These are phyloP conservation scores for Aethionema arabicum DNA, from an alignment of 345 rosid genomes.

Conservation along the genomic window DNA sequence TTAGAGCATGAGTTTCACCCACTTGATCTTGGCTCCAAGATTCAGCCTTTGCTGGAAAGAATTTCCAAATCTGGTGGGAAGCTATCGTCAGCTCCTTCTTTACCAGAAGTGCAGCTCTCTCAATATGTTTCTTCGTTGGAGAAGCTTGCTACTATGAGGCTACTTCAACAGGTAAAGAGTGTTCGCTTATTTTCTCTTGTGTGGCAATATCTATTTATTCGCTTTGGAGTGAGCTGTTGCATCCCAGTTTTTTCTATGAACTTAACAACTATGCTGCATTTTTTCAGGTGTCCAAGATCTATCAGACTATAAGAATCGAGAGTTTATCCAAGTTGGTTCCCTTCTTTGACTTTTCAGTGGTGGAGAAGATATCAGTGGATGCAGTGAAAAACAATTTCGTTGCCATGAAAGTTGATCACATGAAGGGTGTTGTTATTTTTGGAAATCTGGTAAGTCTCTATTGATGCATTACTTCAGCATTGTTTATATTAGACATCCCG, in stretches of 20 bases:
- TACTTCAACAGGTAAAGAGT: slow-evolving; percentile 81
- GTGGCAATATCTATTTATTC: slow-evolving; percentile 1
- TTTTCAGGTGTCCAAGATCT: slow-evolving; percentile 85
- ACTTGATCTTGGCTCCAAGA: slow-evolving; percentile 75
- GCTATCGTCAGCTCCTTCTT: slow-evolving; percentile 83
- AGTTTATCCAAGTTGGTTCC: slow-evolving; percentile 82
- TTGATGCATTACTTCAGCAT: slow-evolving; percentile 8
- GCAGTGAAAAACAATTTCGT: slow-evolving; percentile 80
- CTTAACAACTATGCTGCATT: neutral
- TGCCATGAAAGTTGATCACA: slow-evolving; percentile 87
- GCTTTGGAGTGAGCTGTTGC: slow-evolving; percentile 1
- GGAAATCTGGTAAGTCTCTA: slow-evolving; percentile 57
- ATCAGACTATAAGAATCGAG: slow-evolving; percentile 79
- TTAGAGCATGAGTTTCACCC: slow-evolving; percentile 90
- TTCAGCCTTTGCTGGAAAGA: slow-evolving; percentile 70
- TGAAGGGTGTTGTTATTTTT: slow-evolving; percentile 70
- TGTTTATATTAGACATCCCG: neutral
- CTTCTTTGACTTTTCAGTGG: slow-evolving; percentile 71
- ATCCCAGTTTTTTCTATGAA: neutral
- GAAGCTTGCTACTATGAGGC: slow-evolving; percentile 80
- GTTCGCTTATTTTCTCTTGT: slow-evolving; percentile 12
- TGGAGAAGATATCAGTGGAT: slow-evolving; percentile 92
- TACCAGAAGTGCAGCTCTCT: slow-evolving; percentile 83
- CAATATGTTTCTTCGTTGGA: slow-evolving; percentile 83
- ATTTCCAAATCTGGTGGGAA: slow-evolving; percentile 89